Base-by-base conservation (phyloP, 257 asterid species). In the Przewalskia tangutica region DNA sequence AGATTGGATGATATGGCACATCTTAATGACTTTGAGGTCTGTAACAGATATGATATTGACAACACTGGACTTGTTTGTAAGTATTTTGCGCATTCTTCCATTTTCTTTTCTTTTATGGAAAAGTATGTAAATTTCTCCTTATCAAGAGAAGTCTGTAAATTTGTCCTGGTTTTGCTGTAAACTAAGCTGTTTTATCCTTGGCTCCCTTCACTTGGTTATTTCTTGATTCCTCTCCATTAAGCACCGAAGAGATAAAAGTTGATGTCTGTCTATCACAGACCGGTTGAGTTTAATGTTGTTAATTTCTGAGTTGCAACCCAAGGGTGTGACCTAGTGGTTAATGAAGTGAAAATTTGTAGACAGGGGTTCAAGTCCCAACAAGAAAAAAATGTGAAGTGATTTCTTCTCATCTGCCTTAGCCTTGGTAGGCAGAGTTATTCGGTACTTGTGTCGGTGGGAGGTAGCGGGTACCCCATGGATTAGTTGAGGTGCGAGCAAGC, bases 21-120 rank as follows among this genome's bases (percentile, higher is more conserved):
- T 88, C 93, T 92, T 79, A 83, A 82, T 81, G 98, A 95, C 84
- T 95, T 91, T 82, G 89, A 90, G 85, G 88, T 90, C 63, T 94
- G 98, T 86, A 92, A 91, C 75, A 86, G 83, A 87, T 85, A 86
- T 85, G 90, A 89, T 79, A 89, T 94, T 77, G 98, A 94, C 88
- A 94, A 91, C 90, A 94, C 97, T 0, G 98, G 98, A 81, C 89
- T 93, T 84, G 91, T 93, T 77, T 94, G 97, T 93, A 90, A 93
- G 91, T 86, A 6, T 4, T 34, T 58, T 78, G 5, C 34, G 20
- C 11, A 34, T 79, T 8, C 60, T 67, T 6, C 23, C 8, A 0
- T 36, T n/a, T n/a, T n/a, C 6, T 7, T 9, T 38, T 38, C 32
- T 67, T 38, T 40, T 14, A 1, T 40, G 32, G 34, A 66, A 16